These are phyloP conservation scores for Paraglomus occultum DNA, from an alignment of 192 early-diverging fungal species.

Conservation along the genomic window DNA sequence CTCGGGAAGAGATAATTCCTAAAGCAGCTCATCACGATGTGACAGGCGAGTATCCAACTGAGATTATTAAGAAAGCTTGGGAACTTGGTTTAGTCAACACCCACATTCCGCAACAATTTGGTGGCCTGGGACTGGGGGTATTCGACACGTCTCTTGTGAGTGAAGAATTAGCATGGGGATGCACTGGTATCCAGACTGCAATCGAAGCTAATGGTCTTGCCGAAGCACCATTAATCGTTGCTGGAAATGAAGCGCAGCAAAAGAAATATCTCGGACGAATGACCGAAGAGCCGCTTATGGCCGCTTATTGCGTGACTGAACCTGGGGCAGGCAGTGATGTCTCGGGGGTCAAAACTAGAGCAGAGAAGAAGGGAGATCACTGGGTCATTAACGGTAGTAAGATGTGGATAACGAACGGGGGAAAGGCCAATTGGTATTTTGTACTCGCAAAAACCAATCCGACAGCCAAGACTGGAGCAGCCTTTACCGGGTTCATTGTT, in stretches of 20 bases:
- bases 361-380: slow-evolving; percentile 73
- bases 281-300: slow-evolving; percentile 95
- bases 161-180: slow-evolving; percentile 92
- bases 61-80: slow-evolving; percentile 87
- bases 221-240: slow-evolving; percentile 86
- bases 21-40: slow-evolving; percentile 90
- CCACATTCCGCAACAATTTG: slow-evolving; percentile 82
- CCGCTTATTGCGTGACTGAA: slow-evolving; percentile 88
- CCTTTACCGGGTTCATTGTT: slow-evolving; percentile 95
- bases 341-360: slow-evolving; percentile 66
- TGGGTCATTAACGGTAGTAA: slow-evolving; percentile 87
- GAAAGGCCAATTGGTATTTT: slow-evolving; percentile 98
- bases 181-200: slow-evolving; percentile 94
- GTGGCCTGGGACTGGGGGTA: slow-evolving; percentile 86
- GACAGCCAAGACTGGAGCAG: slow-evolving; percentile 73
- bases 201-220: slow-evolving; percentile 96
- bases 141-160: slow-evolving; percentile 83
- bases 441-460: slow-evolving; percentile 87
- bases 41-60: slow-evolving; percentile 89
- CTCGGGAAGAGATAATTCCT: slow-evolving; percentile 85
- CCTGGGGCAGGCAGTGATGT: slow-evolving; percentile 78
- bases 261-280: slow-evolving; percentile 97
- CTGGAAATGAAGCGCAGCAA: slow-evolving; percentile 86
- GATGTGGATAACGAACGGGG: slow-evolving; percentile 99
- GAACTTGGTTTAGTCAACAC: slow-evolving; percentile 91